Percentiles rank a stretch among this genome's conserved stretches.
Evolutionary conservation across 225 moss, liverwort and hornwort genomes (phyloP).

Genomic region (Physcomitrellopsis africana): DNA sequence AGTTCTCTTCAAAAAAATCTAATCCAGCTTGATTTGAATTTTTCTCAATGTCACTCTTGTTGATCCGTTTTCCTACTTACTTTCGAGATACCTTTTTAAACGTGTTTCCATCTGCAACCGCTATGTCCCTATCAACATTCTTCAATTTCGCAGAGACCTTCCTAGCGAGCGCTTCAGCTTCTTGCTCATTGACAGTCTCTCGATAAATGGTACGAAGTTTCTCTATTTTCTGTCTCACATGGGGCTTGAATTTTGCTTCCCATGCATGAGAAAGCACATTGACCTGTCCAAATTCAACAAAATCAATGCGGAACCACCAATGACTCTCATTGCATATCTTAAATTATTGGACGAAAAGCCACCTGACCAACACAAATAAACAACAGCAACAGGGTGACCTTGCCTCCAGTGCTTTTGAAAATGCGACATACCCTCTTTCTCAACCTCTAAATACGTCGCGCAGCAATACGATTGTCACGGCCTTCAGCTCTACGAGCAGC

Average conservation of each 20-base stretch:
- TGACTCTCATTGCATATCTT: too few relatives aligned
- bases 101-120: neutral
- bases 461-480: constrained; percentile 25
- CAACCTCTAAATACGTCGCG: constrained; percentile 8
- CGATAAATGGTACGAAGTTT: constrained; percentile 20
- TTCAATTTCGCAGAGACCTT: neutral
- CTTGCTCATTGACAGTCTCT: neutral
- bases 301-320: too few relatives aligned
- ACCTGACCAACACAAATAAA: too few relatives aligned
- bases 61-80: constrained; percentile 29
- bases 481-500: constrained; percentile 28
- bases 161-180: neutral
- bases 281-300: too few relatives aligned
- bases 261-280: constrained; percentile 17
- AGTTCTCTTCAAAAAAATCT: constrained; percentile 36
- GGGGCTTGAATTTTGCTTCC: neutral
- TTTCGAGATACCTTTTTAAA: neutral
- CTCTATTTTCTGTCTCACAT: neutral
- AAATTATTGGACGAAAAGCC: too few relatives aligned
- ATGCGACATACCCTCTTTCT: constrained; percentile 30
- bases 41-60: constrained; percentile 28
- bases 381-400: constrained; percentile 29
- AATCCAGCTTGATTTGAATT: constrained; percentile 40
- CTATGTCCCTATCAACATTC: too few relatives aligned
- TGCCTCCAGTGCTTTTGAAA: constrained; percentile 46